These are phyloP conservation scores for Hanseniaspora clermontiae DNA, from an alignment of 805 yeast species.

Conservation along the genomic window DNA sequence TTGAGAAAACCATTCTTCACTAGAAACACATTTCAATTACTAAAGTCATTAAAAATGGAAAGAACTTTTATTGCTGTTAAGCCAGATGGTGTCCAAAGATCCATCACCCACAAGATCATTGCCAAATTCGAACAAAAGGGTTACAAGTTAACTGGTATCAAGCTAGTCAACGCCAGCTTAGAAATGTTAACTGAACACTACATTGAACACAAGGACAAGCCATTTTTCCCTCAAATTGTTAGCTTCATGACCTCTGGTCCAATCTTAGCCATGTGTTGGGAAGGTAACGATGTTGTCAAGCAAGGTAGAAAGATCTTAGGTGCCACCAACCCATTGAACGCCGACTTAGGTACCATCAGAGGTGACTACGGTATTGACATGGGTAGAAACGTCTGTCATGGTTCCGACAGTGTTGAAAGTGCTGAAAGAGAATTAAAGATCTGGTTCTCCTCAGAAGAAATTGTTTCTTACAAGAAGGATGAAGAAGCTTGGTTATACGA, in stretches of 20 bases:
- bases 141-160: slow-evolving; percentile 91
- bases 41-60: slow-evolving; percentile 34
- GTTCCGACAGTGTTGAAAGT: slow-evolving; percentile 97
- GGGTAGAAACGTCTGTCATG: slow-evolving; percentile 99
- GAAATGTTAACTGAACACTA: slow-evolving; percentile 82
- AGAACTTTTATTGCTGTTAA: slow-evolving; percentile 87
- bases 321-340: slow-evolving; percentile 95
- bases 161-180: slow-evolving; percentile 81
- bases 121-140: slow-evolving; percentile 95
- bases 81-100: slow-evolving; percentile 99
- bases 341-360: slow-evolving; percentile 99
- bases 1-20: not conserved
- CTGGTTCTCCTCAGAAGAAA: slow-evolving; percentile 98
- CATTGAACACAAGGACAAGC: slow-evolving; percentile 87
- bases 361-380: slow-evolving; percentile 97
- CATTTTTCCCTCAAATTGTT: slow-evolving; percentile 94
- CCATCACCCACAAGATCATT: slow-evolving; percentile 77
- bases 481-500: slow-evolving; percentile 87
- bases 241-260: slow-evolving; percentile 98
- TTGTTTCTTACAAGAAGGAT: slow-evolving; percentile 82
- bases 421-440: slow-evolving; percentile 91
- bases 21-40: not conserved
- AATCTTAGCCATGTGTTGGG: slow-evolving; percentile 98
- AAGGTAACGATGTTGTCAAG: slow-evolving; percentile 98
- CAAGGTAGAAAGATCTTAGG: slow-evolving; percentile 96